Conservation (phyloP, 2,329 filamentous ascomycete species). For the Pestalotiopsis sp. region DNA sequence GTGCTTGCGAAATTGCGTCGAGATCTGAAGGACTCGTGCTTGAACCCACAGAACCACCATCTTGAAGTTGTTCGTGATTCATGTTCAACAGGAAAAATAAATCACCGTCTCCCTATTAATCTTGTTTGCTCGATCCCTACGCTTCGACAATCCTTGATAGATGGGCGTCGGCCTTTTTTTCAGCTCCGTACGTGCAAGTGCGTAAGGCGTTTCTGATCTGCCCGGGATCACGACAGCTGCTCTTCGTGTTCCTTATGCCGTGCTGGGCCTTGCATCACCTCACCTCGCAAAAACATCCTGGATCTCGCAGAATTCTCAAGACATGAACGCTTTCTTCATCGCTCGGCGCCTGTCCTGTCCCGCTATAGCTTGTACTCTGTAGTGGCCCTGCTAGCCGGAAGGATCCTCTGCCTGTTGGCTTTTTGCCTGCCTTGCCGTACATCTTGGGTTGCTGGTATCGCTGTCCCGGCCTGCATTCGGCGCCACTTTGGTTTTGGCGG, state of each 20-base stretch:
- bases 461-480: not conserved
- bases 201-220: constrained; percentile 8
- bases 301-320: not conserved
- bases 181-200: not conserved
- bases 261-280: not conserved
- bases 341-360: too few species aligned
- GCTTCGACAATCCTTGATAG: not conserved
- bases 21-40: constrained; percentile 2
- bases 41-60: constrained; percentile 8
- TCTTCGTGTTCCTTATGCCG: not conserved
- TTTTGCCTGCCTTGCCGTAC: not conserved
- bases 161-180: too few species aligned
- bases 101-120: not conserved
- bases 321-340: not conserved
- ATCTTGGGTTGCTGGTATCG: not conserved
- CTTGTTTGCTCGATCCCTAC: not conserved
- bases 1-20: constrained; percentile 9
- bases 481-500: not conserved
- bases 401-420: not conserved
- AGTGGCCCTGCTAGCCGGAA: too few species aligned
- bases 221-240: not conserved
- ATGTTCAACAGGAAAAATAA: not conserved
- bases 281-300: not conserved
- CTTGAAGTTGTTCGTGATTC: constrained; percentile 1
- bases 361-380: too few species aligned